Percentiles rank a stretch among this genome's conserved stretches.
These are phyloP conservation scores for Silene conica DNA, from an alignment of 148 eudicot genomes.

Conservation along the genomic window DNA sequence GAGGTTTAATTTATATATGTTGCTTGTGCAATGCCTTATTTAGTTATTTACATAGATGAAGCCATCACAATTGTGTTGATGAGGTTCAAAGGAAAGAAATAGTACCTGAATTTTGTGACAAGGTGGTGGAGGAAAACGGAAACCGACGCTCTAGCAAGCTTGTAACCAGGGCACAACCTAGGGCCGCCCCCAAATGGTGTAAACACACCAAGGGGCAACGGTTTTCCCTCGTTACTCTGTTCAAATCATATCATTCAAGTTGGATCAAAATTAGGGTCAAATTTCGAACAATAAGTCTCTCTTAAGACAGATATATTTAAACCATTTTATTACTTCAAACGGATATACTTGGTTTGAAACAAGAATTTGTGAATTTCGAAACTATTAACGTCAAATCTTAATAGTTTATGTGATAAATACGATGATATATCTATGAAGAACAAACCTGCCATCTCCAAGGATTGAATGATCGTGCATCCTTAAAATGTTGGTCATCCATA, in stretches of 20 bases:
- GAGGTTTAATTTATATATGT: no score
- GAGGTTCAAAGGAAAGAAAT: neutral
- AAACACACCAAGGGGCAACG: conserved; percentile 42
- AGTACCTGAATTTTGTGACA: conserved; percentile 81
- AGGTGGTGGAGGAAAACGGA: conserved; percentile 89
- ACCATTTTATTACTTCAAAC: no score
- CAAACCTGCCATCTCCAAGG: conserved; percentile 99
- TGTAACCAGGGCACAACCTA: conserved; percentile 86
- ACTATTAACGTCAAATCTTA: neutral
- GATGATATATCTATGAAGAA: neutral
- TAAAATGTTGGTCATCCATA: conserved; percentile 62
- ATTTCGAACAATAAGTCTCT: no score
- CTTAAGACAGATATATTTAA: no score
- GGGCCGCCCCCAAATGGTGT: conserved; percentile 97
- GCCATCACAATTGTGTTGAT: no score
- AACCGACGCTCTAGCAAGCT: conserved; percentile 74
- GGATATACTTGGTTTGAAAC: no score
- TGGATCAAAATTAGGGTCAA: neutral
- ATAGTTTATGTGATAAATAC: neutral
- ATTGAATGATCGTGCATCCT: conserved; percentile 82
- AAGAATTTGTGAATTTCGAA: no score
- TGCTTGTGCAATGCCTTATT: no score
- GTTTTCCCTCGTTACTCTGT: conserved; percentile 42
- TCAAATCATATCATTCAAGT: neutral
- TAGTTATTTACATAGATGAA: no score